Evolutionary conservation across 2,329 filamentous ascomycete species (phyloP), one percentile per base, ranked within the genome.

Genomic region (Pyricularia sp.): DNA sequence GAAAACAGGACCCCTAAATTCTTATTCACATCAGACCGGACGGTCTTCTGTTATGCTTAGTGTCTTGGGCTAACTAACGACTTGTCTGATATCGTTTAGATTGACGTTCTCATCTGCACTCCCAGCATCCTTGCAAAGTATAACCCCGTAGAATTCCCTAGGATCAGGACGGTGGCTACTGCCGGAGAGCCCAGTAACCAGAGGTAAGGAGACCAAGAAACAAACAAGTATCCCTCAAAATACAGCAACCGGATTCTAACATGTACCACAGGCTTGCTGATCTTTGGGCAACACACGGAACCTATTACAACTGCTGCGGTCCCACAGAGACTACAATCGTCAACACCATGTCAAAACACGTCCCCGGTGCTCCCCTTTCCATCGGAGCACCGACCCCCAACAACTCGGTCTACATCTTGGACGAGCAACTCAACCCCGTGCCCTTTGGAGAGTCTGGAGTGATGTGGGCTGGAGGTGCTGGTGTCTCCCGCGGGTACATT

Each of bases 261-360:
- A 63, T 28, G 2, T 20, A 17, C 6, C 10, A 17, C 55, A 68
- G 66, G 26, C 67, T 70, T 3, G 69, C 69, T n/a, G 69, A 70
- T 23, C 36, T 65, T 26, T 70, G 69, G 69, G 66, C 69, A 7
- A 58, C 63, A 1, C 75, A 81, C 68, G 79, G 78, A 30, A 80
- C 77, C 9, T 84, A 85, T 73, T 85, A 78, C 79, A 88, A 88
- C 76, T 83, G 84, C 71, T 88, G 85, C 72, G 86, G 86, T 2
- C 85, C 86, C 1, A 87, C 86, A 0, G 86, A 88, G 73, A 84
- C 85, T 17, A 88, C 84, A 1, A 86, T 88, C 67, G 80, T 88
- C 68, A 87, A 88, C 74, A 86, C 85, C 5, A 84, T 85, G 76
- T 81, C 85, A 68, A 77, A 78, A 58, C 85, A 88, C 72, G 73